Base-by-base conservation (phyloP, 2,329 filamentous ascomycete species). In the Colletotrichum navitas region DNA sequence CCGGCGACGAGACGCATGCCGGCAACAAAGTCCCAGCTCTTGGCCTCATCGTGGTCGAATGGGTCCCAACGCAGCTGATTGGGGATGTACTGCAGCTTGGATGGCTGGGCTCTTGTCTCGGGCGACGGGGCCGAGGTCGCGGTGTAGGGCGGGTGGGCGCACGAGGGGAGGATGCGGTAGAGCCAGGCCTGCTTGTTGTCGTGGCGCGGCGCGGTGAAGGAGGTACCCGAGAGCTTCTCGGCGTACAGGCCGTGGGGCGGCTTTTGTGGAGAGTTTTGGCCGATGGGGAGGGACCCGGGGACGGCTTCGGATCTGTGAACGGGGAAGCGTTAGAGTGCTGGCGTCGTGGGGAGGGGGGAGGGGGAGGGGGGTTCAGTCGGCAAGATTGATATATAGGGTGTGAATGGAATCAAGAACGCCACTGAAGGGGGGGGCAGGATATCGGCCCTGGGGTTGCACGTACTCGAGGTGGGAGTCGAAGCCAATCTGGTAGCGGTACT, bases 61-160 rank as follows among this genome's bases (percentile, higher is more conserved):
- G 85, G 91, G 75, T 93, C 90, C 93, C 93, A 96, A 75, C 93
- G 89, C 39, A 95, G 85, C 80, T 95, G 93, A 78, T 95, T 94
- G 5, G 93, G 93, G 62, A 94, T 92, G 76, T 93, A 91, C 76
- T 92, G 90, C 75, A 94, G 86, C 77, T 88, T 88, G 74, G 70
- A 66, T 32, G 67, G 70, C 18, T 62, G 66, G 45, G 70, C 70
- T 62, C 64, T 64, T 41, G 59, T 75, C 71, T 24, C 74, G 54
- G 32, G 75, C 64, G 29, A 74, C 70, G 43, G 71, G 59, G 76
- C 75, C 54, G 83, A 76, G 81, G 87, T 79, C 76, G 85, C 78
- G 79, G 83, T 78, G 84, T 85, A 92, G 78, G 80, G 88, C 36
- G 83, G 82, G 74, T 93, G 90, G 0, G 89, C 84, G 68, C 89